Evolutionary conservation across 345 rosid genomes (phyloP), one percentile per base, ranked within the genome.

Genomic region (Aegle marmelos): DNA sequence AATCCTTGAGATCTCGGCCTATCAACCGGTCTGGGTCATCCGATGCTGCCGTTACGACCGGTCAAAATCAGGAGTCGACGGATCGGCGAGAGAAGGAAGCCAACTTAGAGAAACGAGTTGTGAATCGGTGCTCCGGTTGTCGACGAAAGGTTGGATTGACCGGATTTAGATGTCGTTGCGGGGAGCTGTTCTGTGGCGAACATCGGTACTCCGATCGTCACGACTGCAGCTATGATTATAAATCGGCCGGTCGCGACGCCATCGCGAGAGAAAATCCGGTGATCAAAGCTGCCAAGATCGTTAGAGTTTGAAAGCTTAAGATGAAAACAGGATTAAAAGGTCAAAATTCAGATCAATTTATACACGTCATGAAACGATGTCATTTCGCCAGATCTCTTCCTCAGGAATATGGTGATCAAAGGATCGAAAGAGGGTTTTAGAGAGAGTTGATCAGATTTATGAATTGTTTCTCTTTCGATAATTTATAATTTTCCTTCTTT

Each of bases 191-290:
- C 75, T 96, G 99, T 58, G 78, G 89, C 25, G 97, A 94, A n/a
- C 99, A 96, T 34, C 91, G 99, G 54, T 96, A 96, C 75, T 92
- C 99, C 58, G 98, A 93, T 81, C 94, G 99, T 9, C 99, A 95
- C 76, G 97, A 91, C 24, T 95, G 99, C 74, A 89, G 96, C 80
- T 95, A 90, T 81, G 99, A 95, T 72, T 95, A 95, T 82, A 95
- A 93, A 79, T 74, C 95, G 9, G 97, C 88, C 24, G 99, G 98
- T 1, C 94, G 98, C 11, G 98, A 96, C 45, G 97, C 97, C 34
- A 96, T 96, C 72, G 95, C 97, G 6, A 86, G 97, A 30, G 98
- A 92, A 79, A 96, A 96, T 24, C 99, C 99, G 33, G 97, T 95
- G 36, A 93, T 95, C 45, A 96, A 91, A 83, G 99, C 99, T 3